Conservation (phyloP, 768 basidiomycete species). For the Lyophyllum semitale region DNA sequence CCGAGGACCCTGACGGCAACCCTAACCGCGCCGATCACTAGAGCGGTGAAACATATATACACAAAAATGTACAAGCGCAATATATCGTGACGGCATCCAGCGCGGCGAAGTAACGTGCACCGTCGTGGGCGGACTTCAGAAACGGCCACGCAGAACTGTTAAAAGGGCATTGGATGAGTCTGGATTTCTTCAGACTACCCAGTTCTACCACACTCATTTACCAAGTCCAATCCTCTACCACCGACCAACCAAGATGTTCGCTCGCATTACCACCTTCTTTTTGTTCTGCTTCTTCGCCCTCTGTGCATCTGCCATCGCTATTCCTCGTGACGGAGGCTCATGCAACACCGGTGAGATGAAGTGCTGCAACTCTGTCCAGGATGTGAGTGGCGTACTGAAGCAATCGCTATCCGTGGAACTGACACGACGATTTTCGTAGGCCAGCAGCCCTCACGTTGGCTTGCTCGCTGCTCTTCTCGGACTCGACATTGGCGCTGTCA, state of each 20-base stretch:
- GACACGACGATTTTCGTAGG: not conserved
- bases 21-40: not conserved
- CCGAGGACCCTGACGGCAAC: not conserved
- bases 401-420: not conserved
- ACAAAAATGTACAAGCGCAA: not conserved
- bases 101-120: not conserved
- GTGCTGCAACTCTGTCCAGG: not conserved
- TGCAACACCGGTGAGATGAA: not conserved
- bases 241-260: not conserved
- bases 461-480: constrained; percentile 5
- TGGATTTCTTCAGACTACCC: not conserved
- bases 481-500: constrained; percentile 1
- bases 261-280: not conserved
- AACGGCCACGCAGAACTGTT: not conserved
- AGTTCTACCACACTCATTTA: not conserved
- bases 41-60: not conserved
- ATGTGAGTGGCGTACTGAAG: not conserved
- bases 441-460: not conserved
- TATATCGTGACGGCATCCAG: not conserved
- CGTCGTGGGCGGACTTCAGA: not conserved
- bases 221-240: not conserved
- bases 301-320: not conserved
- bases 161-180: not conserved
- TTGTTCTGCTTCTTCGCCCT: not conserved
- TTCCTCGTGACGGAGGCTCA: not conserved